Evolutionary conservation across 164 flowering plant species (phyloP).

Genomic region (Magnolia sinica): DNA sequence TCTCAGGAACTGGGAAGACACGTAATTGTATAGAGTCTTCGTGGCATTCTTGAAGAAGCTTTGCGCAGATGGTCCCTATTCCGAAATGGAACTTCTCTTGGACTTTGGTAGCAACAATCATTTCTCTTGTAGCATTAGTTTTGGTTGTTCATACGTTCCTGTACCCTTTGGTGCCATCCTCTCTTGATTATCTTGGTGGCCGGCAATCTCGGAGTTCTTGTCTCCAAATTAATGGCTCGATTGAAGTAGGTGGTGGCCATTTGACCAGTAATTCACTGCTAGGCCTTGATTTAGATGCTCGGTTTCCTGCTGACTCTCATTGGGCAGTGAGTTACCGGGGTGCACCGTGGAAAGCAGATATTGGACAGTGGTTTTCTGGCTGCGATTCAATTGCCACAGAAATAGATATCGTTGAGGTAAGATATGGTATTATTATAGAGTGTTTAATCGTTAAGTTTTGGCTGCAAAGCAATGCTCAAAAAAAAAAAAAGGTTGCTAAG

Average conservation of each 20-base stretch:
- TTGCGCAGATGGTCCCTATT: slow-evolving; percentile 35
- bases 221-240: slow-evolving; percentile 36
- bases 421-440: background rate
- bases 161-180: slow-evolving; percentile 52
- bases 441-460: background rate
- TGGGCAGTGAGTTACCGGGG: slow-evolving; percentile 69
- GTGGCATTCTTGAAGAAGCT: background rate
- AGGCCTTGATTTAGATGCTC: slow-evolving; percentile 27
- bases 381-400: slow-evolving; percentile 52
- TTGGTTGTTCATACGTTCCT: slow-evolving; percentile 64
- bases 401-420: slow-evolving; percentile 65
- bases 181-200: slow-evolving; percentile 41
- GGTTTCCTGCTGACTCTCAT: slow-evolving; percentile 56
- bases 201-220: slow-evolving; percentile 39
- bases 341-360: slow-evolving; percentile 86
- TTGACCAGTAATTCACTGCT: slow-evolving; percentile 14
- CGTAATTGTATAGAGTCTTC: background rate
- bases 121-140: slow-evolving; percentile 47
- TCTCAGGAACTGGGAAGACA: background rate
- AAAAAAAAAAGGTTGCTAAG: background rate
- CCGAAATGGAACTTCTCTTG: slow-evolving; percentile 64
- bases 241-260: slow-evolving; percentile 15
- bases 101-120: slow-evolving; percentile 53
- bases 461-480: background rate
- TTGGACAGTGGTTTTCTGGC: slow-evolving; percentile 84